phyloP scores from a whole-genome alignment of 208 protist species.

The Lotmaria passim region DNA sequence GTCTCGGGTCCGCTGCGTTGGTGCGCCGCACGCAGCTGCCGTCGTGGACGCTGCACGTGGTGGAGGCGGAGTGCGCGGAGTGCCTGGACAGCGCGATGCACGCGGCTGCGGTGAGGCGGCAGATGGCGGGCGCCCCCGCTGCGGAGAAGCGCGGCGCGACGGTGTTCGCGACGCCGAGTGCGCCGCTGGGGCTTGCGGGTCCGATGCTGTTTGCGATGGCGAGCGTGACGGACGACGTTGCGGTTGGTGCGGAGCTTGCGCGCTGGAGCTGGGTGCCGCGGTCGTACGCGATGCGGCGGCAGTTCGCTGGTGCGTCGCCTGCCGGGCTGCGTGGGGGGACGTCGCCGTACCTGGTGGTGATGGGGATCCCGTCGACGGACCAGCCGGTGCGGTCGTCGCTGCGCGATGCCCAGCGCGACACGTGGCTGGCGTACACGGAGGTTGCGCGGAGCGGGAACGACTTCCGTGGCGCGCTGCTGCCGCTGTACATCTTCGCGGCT shows the following conservation, averaged over 20 bases:
- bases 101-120: too few species aligned
- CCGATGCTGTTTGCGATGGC: constrained; percentile 25
- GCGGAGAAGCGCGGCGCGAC: too few species aligned
- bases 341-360: constrained; percentile 17
- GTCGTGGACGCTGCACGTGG: too few species aligned
- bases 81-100: constrained; percentile 8
- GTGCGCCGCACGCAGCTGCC: too few species aligned
- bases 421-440: constrained; percentile 4
- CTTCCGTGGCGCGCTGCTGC: constrained; percentile 15
- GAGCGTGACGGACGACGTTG: constrained; percentile 31
- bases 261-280: constrained; percentile 14
- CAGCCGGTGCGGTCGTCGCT: constrained; percentile 4
- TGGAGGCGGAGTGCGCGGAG: background rate
- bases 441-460: constrained; percentile 12
- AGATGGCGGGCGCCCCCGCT: too few species aligned
- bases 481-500: constrained; percentile 17
- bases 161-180: constrained; percentile 13
- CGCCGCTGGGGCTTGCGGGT: constrained; percentile 17
- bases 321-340: constrained; percentile 8
- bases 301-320: constrained; percentile 11
- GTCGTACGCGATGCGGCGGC: constrained; percentile 9
- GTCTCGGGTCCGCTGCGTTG: too few species aligned
- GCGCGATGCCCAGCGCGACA: constrained; percentile 8
- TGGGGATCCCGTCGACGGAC: constrained; percentile 18
- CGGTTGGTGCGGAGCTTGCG: constrained; percentile 14